A percentile compares a stretch with the other conserved stretches of the same genome.
Conservation (phyloP, 768 basidiomycete genomes). For the Russula sp. region DNA sequence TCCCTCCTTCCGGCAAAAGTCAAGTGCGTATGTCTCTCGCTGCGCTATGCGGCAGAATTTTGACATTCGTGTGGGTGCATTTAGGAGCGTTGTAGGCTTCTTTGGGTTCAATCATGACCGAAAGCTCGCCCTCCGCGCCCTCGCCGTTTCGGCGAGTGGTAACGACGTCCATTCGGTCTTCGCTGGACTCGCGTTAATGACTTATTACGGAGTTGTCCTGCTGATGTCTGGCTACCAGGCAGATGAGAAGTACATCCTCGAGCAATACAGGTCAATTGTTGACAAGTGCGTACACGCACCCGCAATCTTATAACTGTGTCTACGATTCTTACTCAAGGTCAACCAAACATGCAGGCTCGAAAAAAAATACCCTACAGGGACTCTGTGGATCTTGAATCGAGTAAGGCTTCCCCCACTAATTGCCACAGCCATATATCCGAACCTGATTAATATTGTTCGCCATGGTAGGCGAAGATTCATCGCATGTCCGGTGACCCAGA, state of each 20-base stretch:
- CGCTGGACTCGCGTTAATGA: slow-evolving; percentile 77
- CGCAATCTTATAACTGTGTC: not conserved
- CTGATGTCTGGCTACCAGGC: slow-evolving; percentile 74
- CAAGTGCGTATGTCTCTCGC: slow-evolving; percentile 45
- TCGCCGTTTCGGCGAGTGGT: slow-evolving; percentile 63
- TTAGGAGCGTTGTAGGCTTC: slow-evolving; percentile 67
- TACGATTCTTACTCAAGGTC: not conserved
- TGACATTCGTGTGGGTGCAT: slow-evolving; percentile 7
- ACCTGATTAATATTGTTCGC: not conserved
- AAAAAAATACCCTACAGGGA: slow-evolving; percentile 58
- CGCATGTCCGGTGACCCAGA: slow-evolving; percentile 66
- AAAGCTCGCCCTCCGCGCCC: slow-evolving; percentile 61
- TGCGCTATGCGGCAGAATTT: not conserved
- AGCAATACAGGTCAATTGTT: slow-evolving; percentile 61
- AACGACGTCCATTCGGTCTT: slow-evolving; percentile 74
- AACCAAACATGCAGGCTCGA: slow-evolving; percentile 44
- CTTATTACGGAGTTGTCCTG: slow-evolving; percentile 70
- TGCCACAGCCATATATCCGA: not conserved
- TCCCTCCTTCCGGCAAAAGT: slow-evolving; percentile 69
- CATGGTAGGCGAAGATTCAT: slow-evolving; percentile 62
- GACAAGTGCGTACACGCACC: slow-evolving; percentile 46
- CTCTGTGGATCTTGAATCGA: slow-evolving; percentile 71
- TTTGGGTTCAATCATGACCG: slow-evolving; percentile 75
- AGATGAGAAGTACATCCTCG: slow-evolving; percentile 60
- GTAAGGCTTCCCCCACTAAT: slow-evolving; percentile 37